These are phyloP conservation scores for Chrysoporthe deuterocubensis DNA, from an alignment of 2,329 filamentous ascomycete species.

Conservation along the genomic window DNA sequence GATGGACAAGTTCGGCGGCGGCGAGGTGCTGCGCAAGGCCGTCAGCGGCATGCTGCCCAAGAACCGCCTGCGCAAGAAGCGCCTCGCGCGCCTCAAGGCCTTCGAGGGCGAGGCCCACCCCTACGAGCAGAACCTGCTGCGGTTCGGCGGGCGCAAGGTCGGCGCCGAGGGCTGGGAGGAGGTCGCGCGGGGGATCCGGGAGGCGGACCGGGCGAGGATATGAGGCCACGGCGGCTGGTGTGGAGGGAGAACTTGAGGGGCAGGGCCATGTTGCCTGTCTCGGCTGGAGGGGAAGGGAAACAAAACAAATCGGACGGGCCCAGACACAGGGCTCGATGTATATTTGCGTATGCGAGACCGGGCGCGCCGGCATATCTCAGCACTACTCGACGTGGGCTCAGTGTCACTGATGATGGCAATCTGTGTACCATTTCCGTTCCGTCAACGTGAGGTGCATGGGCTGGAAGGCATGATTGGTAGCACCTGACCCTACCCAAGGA, in stretches of 20 bases:
- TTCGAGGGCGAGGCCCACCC: conserved; percentile 94
- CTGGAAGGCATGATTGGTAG: not conserved
- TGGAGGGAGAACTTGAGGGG: too few species aligned
- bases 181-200: conserved; percentile 54
- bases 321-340: not conserved
- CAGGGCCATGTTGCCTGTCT: not conserved
- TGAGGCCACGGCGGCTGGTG: conserved; percentile 33
- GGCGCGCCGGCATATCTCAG: not conserved
- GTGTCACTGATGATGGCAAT: not conserved
- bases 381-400: not conserved
- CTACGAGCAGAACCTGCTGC: conserved; percentile 85
- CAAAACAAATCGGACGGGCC: not conserved
- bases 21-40: conserved; percentile 87
- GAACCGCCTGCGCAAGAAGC: conserved; percentile 86
- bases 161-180: conserved; percentile 59
- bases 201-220: conserved; percentile 55
- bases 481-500: not conserved
- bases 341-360: conserved; percentile 11
- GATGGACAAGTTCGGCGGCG: conserved; percentile 92
- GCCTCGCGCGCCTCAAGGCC: conserved; percentile 87
- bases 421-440: not conserved
- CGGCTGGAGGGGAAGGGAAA: not conserved
- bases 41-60: conserved; percentile 98
- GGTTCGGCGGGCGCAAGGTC: conserved; percentile 65
- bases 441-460: not conserved